Conservation (phyloP, 1,139 yeast species). For the Kodamaea plutei region DNA sequence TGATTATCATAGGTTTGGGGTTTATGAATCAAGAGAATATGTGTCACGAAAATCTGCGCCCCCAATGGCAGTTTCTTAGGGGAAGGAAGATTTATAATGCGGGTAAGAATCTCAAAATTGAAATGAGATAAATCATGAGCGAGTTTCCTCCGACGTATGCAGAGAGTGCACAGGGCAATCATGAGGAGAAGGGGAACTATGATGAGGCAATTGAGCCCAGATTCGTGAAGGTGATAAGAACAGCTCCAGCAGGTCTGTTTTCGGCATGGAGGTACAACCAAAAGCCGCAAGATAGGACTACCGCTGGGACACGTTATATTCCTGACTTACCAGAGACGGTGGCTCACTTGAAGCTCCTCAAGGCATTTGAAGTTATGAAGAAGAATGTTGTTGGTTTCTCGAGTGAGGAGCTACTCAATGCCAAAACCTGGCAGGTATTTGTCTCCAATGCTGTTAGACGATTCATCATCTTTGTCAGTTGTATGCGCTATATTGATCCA, state of each 20-base stretch:
- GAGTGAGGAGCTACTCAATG: constrained; percentile 2
- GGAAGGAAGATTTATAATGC: too few relatives aligned
- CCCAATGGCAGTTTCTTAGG: too few relatives aligned
- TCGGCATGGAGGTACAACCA: background rate
- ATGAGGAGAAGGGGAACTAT: too few relatives aligned
- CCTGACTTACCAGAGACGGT: constrained; percentile 9
- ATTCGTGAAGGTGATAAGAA: too few relatives aligned
- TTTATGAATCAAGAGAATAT: too few relatives aligned
- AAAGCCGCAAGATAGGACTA: background rate
- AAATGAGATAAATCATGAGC: too few relatives aligned
- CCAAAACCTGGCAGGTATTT: constrained; percentile 8
- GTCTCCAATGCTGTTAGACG: constrained; percentile 9
- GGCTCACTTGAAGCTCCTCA: constrained; percentile 29
- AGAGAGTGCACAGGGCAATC: too few relatives aligned
- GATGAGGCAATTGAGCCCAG: too few relatives aligned
- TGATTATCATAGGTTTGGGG: too few relatives aligned
- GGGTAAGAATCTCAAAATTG: too few relatives aligned
- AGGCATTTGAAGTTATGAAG: constrained; percentile 25
- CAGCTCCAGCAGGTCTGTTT: background rate
- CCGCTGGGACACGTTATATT: background rate
- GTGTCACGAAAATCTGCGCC: too few relatives aligned
- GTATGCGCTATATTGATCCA: constrained; percentile 4
- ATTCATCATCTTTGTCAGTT: constrained; percentile 6
- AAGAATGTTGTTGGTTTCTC: constrained; percentile 7
- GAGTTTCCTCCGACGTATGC: too few relatives aligned